A percentile compares a stretch with the other conserved stretches of the same genome.
These are phyloP conservation scores for Sanghuangporus baumii DNA, from an alignment of 1,284 basidiomycete species.

Conservation along the genomic window DNA sequence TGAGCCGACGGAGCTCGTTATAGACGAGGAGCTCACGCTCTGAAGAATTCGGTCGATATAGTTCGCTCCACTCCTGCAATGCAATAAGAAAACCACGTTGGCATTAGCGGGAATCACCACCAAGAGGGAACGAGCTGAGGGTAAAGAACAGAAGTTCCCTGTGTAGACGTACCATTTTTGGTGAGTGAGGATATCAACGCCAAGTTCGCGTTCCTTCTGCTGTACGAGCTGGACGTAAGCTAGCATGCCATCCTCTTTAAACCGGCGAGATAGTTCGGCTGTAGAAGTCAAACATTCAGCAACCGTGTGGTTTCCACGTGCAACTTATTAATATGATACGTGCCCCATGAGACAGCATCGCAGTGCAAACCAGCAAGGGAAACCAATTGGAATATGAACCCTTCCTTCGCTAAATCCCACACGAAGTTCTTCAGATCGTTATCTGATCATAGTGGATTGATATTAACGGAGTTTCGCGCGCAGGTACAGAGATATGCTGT, in stretches of 20 bases:
- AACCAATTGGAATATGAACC: slow-evolving; percentile 81
- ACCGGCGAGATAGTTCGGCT: slow-evolving; percentile 74
- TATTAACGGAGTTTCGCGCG: neutral
- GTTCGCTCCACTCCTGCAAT: slow-evolving; percentile 73
- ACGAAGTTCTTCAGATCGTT: slow-evolving; percentile 79
- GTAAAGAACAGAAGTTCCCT: neutral
- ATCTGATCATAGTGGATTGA: slow-evolving; percentile 33
- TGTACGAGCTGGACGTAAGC: slow-evolving; percentile 84
- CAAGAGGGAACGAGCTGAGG: slow-evolving; percentile 1
- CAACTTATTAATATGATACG: slow-evolving; percentile 23
- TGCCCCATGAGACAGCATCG: slow-evolving; percentile 76
- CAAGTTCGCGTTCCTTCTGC: slow-evolving; percentile 84
- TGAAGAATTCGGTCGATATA: slow-evolving; percentile 79
- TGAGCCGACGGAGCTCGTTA: slow-evolving; percentile 73
- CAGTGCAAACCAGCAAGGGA: slow-evolving; percentile 87
- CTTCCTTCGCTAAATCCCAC: slow-evolving; percentile 90
- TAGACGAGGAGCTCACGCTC: slow-evolving; percentile 76
- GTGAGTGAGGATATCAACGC: slow-evolving; percentile 89
- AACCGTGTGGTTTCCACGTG: slow-evolving; percentile 6
- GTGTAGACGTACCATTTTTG: slow-evolving; percentile 68
- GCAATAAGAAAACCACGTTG: neutral
- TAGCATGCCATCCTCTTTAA: slow-evolving; percentile 82
- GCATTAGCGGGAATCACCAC: neutral
- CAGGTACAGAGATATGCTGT: neutral
- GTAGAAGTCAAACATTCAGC: neutral